Percentiles rank a stretch among this genome's conserved stretches.
These are phyloP conservation scores for Colletotrichum viniferum DNA, from an alignment of 2,329 filamentous ascomycete genomes.

Conservation along the genomic window DNA sequence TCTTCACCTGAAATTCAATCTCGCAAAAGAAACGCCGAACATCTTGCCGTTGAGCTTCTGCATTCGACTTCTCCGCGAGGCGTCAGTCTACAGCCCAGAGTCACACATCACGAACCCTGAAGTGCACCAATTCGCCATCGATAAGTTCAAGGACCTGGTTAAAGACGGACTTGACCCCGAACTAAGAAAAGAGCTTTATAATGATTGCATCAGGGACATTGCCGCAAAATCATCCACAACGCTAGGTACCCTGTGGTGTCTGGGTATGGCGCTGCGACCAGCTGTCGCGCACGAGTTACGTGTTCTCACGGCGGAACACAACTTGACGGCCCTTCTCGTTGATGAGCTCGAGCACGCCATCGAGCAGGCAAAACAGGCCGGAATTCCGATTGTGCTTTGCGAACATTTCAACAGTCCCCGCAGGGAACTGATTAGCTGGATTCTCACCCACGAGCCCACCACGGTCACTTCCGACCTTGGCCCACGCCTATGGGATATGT, in stretches of 20 bases:
- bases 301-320: constrained; percentile 63
- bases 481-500: constrained; percentile 70
- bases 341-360: constrained; percentile 67
- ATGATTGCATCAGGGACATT: constrained; percentile 72
- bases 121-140: constrained; percentile 67
- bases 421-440: constrained; percentile 59
- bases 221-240: constrained; percentile 65
- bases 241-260: constrained; percentile 74
- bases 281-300: constrained; percentile 56
- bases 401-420: constrained; percentile 56
- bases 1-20: constrained; percentile 47
- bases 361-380: constrained; percentile 40
- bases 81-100: constrained; percentile 60
- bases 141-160: constrained; percentile 66
- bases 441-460: constrained; percentile 66
- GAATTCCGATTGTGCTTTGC: constrained; percentile 49
- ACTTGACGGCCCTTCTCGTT: constrained; percentile 65
- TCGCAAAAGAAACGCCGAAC: constrained; percentile 36
- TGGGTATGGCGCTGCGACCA: constrained; percentile 54
- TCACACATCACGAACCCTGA: constrained; percentile 62
- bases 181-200: constrained; percentile 67
- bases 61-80: constrained; percentile 74
- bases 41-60: constrained; percentile 55
- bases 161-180: constrained; percentile 54
- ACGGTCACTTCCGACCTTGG: constrained; percentile 68